Percentiles rank a stretch among this genome's conserved stretches.
These are phyloP conservation scores for Pleurozium schreberi DNA, from an alignment of 225 moss, liverwort and hornwort species.

Conservation along the genomic window DNA sequence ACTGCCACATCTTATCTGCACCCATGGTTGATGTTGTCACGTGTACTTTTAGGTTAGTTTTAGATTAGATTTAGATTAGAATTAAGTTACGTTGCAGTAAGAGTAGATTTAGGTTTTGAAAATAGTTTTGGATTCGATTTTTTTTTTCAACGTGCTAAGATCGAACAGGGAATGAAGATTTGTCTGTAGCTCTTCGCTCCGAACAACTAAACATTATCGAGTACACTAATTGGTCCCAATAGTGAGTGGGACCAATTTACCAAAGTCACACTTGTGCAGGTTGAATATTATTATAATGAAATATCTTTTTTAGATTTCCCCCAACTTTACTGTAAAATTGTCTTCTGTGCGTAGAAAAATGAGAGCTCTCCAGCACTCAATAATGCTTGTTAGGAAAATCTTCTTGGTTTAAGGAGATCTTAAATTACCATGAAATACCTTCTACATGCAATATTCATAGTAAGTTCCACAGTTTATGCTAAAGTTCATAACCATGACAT, in stretches of 20 bases:
- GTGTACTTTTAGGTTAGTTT: no score
- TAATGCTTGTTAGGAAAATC: not conserved
- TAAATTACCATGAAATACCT: not conserved
- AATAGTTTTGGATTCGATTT: no score
- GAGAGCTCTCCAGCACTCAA: not conserved
- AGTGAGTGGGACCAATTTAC: not conserved
- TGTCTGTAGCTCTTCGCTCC: not conserved
- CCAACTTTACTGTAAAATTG: not conserved
- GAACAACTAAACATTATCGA: not conserved
- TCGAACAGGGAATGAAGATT: not conserved
- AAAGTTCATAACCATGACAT: no score
- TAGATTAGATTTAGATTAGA: no score
- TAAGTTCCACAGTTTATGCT: not conserved
- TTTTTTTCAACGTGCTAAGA: accelerated
- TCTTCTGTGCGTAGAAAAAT: not conserved
- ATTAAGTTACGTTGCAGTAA: no score
- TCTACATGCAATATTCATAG: not conserved
- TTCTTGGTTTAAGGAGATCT: no score
- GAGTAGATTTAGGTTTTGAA: no score
- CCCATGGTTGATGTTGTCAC: no score
- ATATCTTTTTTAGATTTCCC: no score
- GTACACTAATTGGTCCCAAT: no score
- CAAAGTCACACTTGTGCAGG: accelerated
- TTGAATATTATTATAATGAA: not conserved
- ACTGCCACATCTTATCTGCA: no score